Evolutionary conservation across 495 filamentous ascomycete species (phyloP).

Genomic region (Penicillium tannophilum): DNA sequence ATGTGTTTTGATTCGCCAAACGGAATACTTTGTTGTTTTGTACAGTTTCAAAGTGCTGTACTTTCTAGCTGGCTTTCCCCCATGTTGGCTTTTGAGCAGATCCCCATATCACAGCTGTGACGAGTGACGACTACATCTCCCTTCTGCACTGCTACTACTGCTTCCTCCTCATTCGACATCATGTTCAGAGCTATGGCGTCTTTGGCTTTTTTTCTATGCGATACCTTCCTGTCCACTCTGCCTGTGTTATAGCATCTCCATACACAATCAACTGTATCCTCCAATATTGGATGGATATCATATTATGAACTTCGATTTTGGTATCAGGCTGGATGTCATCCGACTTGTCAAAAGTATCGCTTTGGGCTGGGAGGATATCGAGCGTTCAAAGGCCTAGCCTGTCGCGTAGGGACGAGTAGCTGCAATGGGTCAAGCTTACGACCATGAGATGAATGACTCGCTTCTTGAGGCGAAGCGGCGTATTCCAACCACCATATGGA

Average conservation of each 20-base stretch:
- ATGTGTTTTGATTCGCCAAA: background rate
- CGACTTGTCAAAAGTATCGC: background rate
- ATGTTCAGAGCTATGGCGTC: slow-evolving; percentile 24
- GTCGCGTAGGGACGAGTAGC: background rate
- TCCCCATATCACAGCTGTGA: background rate
- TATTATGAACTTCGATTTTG: background rate
- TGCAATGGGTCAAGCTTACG: background rate
- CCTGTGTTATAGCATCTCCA: slow-evolving; percentile 16
- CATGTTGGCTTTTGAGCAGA: background rate
- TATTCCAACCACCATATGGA: background rate
- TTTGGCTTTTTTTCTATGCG: slow-evolving; percentile 21
- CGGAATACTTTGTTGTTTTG: background rate
- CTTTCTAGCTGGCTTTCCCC: background rate
- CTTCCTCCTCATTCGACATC: slow-evolving; percentile 18
- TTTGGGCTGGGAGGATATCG: background rate
- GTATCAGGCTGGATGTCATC: background rate
- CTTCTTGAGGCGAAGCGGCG: background rate
- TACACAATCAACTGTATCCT: slow-evolving; percentile 13
- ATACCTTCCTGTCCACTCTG: slow-evolving; percentile 21
- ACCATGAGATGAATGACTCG: background rate
- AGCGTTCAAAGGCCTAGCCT: background rate
- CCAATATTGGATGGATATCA: background rate
- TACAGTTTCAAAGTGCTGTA: background rate
- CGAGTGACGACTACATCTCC: background rate
- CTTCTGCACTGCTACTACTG: slow-evolving; percentile 8